A percentile compares a stretch with the other conserved stretches of the same genome.
phyloP scores from a whole-genome alignment of 371 early-diverging fungal species.

The Mortierella sp. region DNA sequence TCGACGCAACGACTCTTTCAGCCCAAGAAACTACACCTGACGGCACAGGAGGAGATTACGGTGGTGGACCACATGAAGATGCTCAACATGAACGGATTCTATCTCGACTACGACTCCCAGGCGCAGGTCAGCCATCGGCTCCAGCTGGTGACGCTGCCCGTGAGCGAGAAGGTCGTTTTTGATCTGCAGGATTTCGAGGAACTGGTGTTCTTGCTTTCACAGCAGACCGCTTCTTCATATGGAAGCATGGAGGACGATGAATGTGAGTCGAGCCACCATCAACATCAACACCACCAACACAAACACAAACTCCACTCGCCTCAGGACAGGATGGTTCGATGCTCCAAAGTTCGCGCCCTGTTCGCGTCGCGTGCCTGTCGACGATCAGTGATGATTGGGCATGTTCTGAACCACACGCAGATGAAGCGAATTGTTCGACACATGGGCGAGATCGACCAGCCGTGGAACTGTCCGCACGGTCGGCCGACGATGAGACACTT shows the following conservation, averaged over 20 bases:
- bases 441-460: conserved; percentile 88
- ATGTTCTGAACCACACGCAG: conserved; percentile 70
- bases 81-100: conserved; percentile 86
- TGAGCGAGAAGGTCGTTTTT: conserved; percentile 74
- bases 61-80: conserved; percentile 82
- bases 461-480: conserved; percentile 99
- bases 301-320: background rate
- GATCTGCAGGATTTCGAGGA: conserved; percentile 61
- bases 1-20: conserved; percentile 77
- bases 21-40: conserved; percentile 77
- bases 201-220: conserved; percentile 45
- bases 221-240: conserved; percentile 24
- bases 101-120: conserved; percentile 69
- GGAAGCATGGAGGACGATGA: background rate
- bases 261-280: conserved; percentile 8
- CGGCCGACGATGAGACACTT: conserved; percentile 96
- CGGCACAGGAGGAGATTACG: conserved; percentile 83
- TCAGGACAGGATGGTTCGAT: conserved; percentile 71
- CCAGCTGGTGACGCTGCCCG: conserved; percentile 74
- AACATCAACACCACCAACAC: conserved; percentile 4
- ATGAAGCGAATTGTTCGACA: conserved; percentile 85
- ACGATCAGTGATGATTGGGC: conserved; percentile 85
- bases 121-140: conserved; percentile 75
- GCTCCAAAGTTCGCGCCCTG: conserved; percentile 72
- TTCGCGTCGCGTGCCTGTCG: conserved; percentile 88